These are phyloP conservation scores for Skeletonema costatum DNA, from an alignment of 108 stramenopile species.

Conservation along the genomic window DNA sequence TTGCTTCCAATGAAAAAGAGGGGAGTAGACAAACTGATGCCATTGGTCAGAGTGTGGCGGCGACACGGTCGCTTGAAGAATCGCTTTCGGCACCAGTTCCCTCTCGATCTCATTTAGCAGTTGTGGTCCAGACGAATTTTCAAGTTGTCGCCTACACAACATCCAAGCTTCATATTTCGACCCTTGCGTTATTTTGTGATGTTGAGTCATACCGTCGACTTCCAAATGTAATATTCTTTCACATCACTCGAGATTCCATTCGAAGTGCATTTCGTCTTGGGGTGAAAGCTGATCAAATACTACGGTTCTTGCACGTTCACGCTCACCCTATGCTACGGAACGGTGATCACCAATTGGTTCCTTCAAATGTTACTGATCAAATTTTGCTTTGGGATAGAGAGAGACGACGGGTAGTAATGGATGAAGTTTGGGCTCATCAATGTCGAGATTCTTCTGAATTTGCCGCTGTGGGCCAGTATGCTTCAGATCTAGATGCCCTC, in stretches of 20 bases:
- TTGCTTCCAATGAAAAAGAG: constrained; percentile 45
- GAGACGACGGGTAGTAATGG: constrained; percentile 66
- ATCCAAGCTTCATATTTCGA: constrained; percentile 78
- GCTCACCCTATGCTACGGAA: constrained; percentile 84
- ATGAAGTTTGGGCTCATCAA: constrained; percentile 73
- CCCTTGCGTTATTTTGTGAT: constrained; percentile 88
- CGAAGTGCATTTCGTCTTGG: constrained; percentile 80
- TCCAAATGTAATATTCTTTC: constrained; percentile 87
- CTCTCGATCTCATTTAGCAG: constrained; percentile 73
- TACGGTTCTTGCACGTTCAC: constrained; percentile 88
- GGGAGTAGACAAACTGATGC: constrained; percentile 8
- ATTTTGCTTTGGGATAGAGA: constrained; percentile 89
- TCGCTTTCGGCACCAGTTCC: constrained; percentile 70
- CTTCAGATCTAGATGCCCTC: constrained; percentile 54
- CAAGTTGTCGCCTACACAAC: constrained; percentile 90
- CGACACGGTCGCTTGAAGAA: constrained; percentile 66
- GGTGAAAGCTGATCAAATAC: constrained; percentile 82
- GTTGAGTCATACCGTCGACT: constrained; percentile 72
- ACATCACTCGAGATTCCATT: constrained; percentile 81
- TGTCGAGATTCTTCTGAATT: constrained; percentile 71
- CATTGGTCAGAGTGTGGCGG: constrained; percentile 39
- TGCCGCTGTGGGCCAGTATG: constrained; percentile 64
- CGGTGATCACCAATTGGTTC: constrained; percentile 59
- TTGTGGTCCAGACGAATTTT: constrained; percentile 93
- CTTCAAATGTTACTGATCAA: constrained; percentile 89